Percentiles rank a stretch among this genome's conserved stretches.
These are phyloP conservation scores for Garcia nutans DNA, from an alignment of 345 rosid genomes.

Conservation along the genomic window DNA sequence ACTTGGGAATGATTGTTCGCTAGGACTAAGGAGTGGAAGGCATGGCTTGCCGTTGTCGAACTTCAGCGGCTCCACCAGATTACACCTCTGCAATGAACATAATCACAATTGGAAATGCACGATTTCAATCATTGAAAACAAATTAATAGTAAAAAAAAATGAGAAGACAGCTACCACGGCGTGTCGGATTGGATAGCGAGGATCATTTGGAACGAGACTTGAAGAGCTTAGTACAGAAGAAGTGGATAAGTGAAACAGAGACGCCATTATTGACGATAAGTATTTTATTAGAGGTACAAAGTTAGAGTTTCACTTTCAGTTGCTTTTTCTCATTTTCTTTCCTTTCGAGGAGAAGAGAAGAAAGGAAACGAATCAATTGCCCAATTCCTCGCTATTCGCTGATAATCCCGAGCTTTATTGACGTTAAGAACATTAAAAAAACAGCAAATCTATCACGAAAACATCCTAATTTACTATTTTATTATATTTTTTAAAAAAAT, in stretches of 20 bases:
- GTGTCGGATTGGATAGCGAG: conserved; percentile 23
- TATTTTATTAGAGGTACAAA: background rate
- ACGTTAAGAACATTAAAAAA: too few species aligned
- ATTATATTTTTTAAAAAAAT: too few species aligned
- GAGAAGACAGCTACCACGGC: conserved; percentile 33
- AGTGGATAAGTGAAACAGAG: conserved; percentile 30
- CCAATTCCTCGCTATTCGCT: too few species aligned
- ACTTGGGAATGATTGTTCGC: conserved; percentile 32
- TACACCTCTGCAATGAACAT: conserved; percentile 47
- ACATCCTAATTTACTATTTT: too few species aligned
- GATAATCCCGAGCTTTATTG: too few species aligned
- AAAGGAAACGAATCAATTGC: too few species aligned
- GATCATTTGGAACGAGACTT: conserved; percentile 14
- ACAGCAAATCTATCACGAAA: too few species aligned
- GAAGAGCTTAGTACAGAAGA: conserved; percentile 4
- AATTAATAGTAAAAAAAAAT: background rate
- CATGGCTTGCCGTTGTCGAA: conserved; percentile 55
- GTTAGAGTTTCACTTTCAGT: background rate
- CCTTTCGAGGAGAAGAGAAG: too few species aligned
- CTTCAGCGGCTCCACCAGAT: conserved; percentile 61
- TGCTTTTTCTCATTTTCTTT: too few species aligned
- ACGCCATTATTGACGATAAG: conserved; percentile 22
- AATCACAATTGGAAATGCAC: background rate
- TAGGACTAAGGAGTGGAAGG: conserved; percentile 32
- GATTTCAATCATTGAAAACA: background rate